Conservation (phyloP, 495 filamentous ascomycete genomes). For the Aspergillus nidulans region DNA sequence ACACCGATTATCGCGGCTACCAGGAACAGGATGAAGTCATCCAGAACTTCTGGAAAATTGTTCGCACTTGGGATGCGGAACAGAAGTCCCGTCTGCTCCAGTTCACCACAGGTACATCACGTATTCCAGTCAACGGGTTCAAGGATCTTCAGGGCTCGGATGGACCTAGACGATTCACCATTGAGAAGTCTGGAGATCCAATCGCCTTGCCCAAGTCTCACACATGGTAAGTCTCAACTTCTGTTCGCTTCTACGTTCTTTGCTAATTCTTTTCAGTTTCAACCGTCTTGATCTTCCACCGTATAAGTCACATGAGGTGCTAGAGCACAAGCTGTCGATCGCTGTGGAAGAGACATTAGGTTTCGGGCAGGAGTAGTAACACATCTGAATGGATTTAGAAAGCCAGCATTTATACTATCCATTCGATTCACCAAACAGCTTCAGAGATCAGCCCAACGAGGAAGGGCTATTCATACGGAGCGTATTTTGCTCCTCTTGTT, state of each 20-base stretch:
- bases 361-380: constrained; percentile 90
- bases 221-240: constrained; percentile 71
- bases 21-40: constrained; percentile 96
- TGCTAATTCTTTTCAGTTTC: constrained; percentile 58
- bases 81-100: constrained; percentile 95
- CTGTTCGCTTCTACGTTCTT: neutral
- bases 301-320: constrained; percentile 80
- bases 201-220: constrained; percentile 91
- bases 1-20: constrained; percentile 99
- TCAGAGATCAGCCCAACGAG: neutral
- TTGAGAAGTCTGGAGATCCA: constrained; percentile 93
- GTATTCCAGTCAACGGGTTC: constrained; percentile 99
- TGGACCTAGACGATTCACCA: constrained; percentile 91
- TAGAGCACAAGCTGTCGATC: constrained; percentile 86
- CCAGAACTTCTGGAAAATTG: constrained; percentile 97
- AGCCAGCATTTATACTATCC: neutral
- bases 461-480: neutral
- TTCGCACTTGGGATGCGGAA: constrained; percentile 94
- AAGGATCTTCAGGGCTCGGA: constrained; percentile 98
- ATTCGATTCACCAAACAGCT: neutral
- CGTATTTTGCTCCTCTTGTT: neutral
- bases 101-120: constrained; percentile 94
- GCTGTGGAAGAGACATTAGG: constrained; percentile 99
- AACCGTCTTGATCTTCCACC: constrained; percentile 94
- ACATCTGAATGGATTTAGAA: constrained; percentile 2